These are phyloP conservation scores for Aspergillus brasiliensis DNA, from an alignment of 2,329 filamentous ascomycete genomes.

Conservation along the genomic window DNA sequence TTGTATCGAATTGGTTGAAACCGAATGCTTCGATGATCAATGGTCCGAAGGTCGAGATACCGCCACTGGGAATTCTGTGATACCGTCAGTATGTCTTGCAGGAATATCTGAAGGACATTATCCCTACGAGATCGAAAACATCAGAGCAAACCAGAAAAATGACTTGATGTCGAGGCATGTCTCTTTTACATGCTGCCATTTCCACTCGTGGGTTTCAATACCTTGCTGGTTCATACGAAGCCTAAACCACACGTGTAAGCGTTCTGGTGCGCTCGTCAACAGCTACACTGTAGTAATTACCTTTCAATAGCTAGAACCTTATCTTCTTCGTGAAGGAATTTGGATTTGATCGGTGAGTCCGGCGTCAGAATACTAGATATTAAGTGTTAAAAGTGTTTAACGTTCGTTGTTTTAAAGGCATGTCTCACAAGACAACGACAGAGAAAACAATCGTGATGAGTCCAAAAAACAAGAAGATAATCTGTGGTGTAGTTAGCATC, in stretches of 20 bases:
- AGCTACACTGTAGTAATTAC: conserved; percentile 9
- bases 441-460: conserved; percentile 56
- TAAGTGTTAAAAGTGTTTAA: neutral
- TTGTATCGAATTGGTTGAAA: conserved; percentile 58
- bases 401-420: neutral
- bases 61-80: conserved; percentile 56
- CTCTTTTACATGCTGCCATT: conserved; percentile 58
- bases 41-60: conserved; percentile 61
- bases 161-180: conserved; percentile 61
- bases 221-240: conserved; percentile 55
- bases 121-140: conserved; percentile 56
- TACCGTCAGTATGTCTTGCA: conserved; percentile 9
- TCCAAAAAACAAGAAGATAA: conserved; percentile 43
- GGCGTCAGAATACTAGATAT: conserved; percentile 55
- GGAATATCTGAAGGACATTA: neutral
- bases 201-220: conserved; percentile 48
- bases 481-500: conserved; percentile 17
- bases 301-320: conserved; percentile 62
- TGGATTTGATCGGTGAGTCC: conserved; percentile 63
- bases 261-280: neutral
- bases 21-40: conserved; percentile 62
- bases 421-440: conserved; percentile 49
- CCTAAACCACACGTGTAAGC: conserved; percentile 22
- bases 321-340: conserved; percentile 59
- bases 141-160: conserved; percentile 59